phyloP scores from a whole-genome alignment of 2,329 filamentous ascomycete species.

The Alternaria metachromatica region DNA sequence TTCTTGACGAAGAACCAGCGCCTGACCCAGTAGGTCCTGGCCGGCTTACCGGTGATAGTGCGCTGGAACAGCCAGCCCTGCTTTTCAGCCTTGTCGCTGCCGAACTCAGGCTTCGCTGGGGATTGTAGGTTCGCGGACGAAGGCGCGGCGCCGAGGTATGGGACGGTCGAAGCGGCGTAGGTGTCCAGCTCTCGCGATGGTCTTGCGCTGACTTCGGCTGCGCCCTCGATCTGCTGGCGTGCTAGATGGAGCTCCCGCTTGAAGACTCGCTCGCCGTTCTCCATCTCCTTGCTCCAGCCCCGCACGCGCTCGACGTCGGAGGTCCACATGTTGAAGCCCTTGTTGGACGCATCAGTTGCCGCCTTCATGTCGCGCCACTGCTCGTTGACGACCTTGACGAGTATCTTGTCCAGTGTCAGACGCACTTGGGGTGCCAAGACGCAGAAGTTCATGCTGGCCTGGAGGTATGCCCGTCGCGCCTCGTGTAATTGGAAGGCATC shows the following conservation, averaged over 20 bases:
- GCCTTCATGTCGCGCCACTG: constrained; percentile 86
- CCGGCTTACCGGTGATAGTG: constrained; percentile 83
- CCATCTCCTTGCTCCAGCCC: constrained; percentile 95
- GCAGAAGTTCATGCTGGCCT: constrained; percentile 92
- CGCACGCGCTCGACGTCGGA: constrained; percentile 88
- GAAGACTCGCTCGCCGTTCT: constrained; percentile 83
- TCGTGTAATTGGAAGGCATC: constrained; percentile 97
- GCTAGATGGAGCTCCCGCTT: constrained; percentile 80
- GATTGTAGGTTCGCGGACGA: constrained; percentile 58
- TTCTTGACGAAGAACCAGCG: constrained; percentile 97
- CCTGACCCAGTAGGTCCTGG: constrained; percentile 85
- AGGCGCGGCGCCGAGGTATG: constrained; percentile 76
- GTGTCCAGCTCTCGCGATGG: constrained; percentile 93
- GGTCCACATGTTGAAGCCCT: constrained; percentile 69
- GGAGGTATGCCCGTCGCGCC: constrained; percentile 86
- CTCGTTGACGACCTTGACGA: constrained; percentile 84
- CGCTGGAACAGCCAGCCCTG: constrained; percentile 93
- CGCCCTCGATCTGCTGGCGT: constrained; percentile 81
- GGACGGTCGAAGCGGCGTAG: constrained; percentile 88
- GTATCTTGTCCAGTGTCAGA: constrained; percentile 80
- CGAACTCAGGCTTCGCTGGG: constrained; percentile 60
- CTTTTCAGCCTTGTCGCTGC: constrained; percentile 70
- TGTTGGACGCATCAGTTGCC: constrained; percentile 69
- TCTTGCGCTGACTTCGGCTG: constrained; percentile 71
- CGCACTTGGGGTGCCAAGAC: constrained; percentile 85